phyloP scores from a whole-genome alignment of 805 yeast species.

The Starmerella lactis-condensi region DNA sequence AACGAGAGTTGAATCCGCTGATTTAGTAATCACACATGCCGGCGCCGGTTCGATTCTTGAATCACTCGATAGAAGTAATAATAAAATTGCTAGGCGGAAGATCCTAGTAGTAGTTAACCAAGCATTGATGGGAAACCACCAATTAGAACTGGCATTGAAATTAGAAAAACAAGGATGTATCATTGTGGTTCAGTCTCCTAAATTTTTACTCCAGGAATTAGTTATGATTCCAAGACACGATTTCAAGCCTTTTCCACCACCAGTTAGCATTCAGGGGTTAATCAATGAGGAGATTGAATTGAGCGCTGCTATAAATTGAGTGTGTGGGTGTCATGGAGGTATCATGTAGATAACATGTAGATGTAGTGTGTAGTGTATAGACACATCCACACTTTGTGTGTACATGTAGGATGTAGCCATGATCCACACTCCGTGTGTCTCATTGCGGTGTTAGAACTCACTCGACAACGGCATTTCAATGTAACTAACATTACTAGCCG shows the following conservation, averaged over 20 bases:
- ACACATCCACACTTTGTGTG: no score
- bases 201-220: conserved; percentile 2
- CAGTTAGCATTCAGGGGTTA: conserved; percentile 3
- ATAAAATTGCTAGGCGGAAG: conserved; percentile 34
- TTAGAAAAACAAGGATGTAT: conserved; percentile 18
- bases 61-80: conserved; percentile 12
- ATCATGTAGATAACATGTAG: no score
- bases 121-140: conserved; percentile 73
- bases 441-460: conserved; percentile 8
- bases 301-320: no score
- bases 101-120: conserved; percentile 51
- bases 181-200: conserved; percentile 2
- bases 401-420: no score
- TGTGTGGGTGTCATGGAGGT: no score
- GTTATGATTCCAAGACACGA: background rate
- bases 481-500: conserved; percentile 49
- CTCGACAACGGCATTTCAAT: conserved; percentile 41
- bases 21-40: conserved; percentile 70
- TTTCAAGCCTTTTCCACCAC: conserved; percentile 6
- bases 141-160: conserved; percentile 51
- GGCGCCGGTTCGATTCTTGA: conserved; percentile 85
- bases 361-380: no score
- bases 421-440: no score
- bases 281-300: conserved; percentile 1
- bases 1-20: conserved; percentile 28